phyloP scores from a whole-genome alignment of 1,284 basidiomycete species.

The Ganoderma boninense region DNA sequence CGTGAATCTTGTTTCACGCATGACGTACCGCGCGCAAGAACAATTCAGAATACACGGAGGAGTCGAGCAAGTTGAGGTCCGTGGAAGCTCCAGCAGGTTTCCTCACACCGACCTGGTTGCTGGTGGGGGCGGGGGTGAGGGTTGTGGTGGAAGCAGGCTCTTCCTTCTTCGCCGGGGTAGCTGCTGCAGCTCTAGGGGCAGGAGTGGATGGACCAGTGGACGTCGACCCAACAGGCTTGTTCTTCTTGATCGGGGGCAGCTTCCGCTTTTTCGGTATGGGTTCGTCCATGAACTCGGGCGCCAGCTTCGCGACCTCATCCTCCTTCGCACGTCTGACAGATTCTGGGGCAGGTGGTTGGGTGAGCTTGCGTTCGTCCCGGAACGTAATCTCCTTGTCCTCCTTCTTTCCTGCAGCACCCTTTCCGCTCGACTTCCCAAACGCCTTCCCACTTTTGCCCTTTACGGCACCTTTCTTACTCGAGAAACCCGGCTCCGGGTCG shows the following conservation, averaged over 20 bases:
- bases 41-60: slow-evolving; percentile 67
- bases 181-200: slow-evolving; percentile 37
- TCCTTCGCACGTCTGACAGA: slow-evolving; percentile 9
- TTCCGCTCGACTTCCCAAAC: slow-evolving; percentile 33
- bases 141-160: slow-evolving; percentile 21
- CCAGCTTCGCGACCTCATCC: slow-evolving; percentile 17
- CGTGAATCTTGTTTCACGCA: slow-evolving; percentile 9
- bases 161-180: slow-evolving; percentile 31
- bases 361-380: slow-evolving; percentile 51
- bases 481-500: slow-evolving; percentile 32
- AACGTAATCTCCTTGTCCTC: slow-evolving; percentile 46
- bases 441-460: slow-evolving; percentile 29
- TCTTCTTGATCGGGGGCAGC: slow-evolving; percentile 79
- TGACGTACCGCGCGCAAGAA: slow-evolving; percentile 65
- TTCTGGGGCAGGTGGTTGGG: slow-evolving; percentile 7
- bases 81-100: slow-evolving; percentile 52
- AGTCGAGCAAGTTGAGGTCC: slow-evolving; percentile 72
- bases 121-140: slow-evolving; percentile 32
- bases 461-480: slow-evolving; percentile 21
- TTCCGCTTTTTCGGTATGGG: slow-evolving; percentile 63
- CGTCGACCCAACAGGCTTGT: slow-evolving; percentile 51
- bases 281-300: slow-evolving; percentile 30
- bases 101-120: slow-evolving; percentile 36
- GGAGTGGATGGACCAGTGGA: slow-evolving; percentile 41
- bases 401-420: slow-evolving; percentile 25